Evolutionary conservation across 2,329 filamentous ascomycete genomes (phyloP).

Genomic region (Aspergillus novoparasiticus): DNA sequence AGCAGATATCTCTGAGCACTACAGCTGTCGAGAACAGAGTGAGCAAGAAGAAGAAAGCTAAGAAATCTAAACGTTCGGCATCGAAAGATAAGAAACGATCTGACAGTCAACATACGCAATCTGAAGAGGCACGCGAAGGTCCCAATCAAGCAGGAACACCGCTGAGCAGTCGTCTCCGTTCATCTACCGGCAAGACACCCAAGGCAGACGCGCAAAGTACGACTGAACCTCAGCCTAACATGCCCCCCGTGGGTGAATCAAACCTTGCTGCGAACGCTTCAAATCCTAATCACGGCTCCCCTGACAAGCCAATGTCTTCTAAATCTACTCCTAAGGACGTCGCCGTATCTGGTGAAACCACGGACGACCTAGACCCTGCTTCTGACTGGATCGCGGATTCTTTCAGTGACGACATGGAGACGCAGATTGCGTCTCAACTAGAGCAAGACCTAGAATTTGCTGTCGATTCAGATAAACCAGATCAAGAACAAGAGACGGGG

Average conservation of each 20-base stretch:
- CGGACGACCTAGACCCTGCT: neutral
- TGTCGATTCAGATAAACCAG: slow-evolving; percentile 29
- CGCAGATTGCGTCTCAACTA: slow-evolving; percentile 48
- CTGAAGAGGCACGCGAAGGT: neutral
- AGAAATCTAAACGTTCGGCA: slow-evolving; percentile 15
- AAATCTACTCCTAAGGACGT: neutral
- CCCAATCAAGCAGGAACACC: slow-evolving; percentile 7
- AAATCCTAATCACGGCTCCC: neutral
- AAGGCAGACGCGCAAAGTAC: slow-evolving; percentile 7
- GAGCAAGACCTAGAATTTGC: slow-evolving; percentile 47
- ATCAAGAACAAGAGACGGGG: slow-evolving; percentile 6
- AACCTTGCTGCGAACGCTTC: neutral
- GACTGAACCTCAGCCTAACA: slow-evolving; percentile 1
- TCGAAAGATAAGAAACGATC: slow-evolving; percentile 8
- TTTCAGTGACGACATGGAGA: slow-evolving; percentile 46
- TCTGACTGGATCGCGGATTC: slow-evolving; percentile 33
- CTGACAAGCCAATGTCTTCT: neutral
- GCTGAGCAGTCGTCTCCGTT: slow-evolving; percentile 27
- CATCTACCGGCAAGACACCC: slow-evolving; percentile 23
- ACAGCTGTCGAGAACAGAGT: slow-evolving; percentile 11
- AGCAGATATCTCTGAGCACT: slow-evolving; percentile 7
- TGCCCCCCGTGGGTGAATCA: slow-evolving; percentile 7
- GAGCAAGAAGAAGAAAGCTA: slow-evolving; percentile 17
- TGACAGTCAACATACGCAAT: neutral
- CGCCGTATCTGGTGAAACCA: neutral